Evolutionary conservation across 441 rosid genomes (phyloP).

Genomic region (Cnidoscolus chayamansa): DNA sequence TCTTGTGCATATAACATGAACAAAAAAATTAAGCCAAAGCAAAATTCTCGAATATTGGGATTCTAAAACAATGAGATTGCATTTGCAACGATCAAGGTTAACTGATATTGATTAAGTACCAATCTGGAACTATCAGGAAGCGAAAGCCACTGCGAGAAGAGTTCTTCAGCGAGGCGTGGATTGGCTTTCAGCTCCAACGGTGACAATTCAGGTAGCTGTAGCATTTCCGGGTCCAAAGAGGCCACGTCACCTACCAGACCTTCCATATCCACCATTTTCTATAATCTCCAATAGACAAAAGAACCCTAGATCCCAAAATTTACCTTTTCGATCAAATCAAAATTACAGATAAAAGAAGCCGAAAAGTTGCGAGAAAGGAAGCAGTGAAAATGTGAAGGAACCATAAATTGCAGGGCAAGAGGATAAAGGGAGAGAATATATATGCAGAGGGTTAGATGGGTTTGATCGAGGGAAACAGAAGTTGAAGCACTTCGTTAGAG

Average conservation of each 20-base stretch:
- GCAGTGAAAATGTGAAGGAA: neutral
- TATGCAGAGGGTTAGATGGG: neutral
- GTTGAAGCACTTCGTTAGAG: neutral
- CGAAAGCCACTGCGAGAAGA: constrained; percentile 86
- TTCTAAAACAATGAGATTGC: neutral
- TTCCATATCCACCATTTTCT: constrained; percentile 41
- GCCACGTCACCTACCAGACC: constrained; percentile 33
- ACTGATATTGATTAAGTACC: constrained; percentile 36
- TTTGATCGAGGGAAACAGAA: neutral
- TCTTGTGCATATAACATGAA: neutral
- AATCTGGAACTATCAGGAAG: constrained; percentile 58
- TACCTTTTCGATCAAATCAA: neutral
- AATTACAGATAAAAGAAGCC: neutral
- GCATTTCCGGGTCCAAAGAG: constrained; percentile 51
- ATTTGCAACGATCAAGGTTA: neutral
- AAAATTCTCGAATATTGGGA: neutral
- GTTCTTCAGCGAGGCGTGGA: constrained; percentile 45
- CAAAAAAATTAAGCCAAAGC: neutral
- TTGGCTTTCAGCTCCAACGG: constrained; percentile 50
- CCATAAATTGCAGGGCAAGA: neutral
- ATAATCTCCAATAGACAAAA: constrained; percentile 4
- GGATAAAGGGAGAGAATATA: neutral
- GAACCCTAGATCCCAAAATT: neutral
- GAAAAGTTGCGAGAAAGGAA: neutral
- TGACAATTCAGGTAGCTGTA: constrained; percentile 68